Conservation (phyloP, 495 filamentous ascomycete species). For the Penicillium soppii region DNA sequence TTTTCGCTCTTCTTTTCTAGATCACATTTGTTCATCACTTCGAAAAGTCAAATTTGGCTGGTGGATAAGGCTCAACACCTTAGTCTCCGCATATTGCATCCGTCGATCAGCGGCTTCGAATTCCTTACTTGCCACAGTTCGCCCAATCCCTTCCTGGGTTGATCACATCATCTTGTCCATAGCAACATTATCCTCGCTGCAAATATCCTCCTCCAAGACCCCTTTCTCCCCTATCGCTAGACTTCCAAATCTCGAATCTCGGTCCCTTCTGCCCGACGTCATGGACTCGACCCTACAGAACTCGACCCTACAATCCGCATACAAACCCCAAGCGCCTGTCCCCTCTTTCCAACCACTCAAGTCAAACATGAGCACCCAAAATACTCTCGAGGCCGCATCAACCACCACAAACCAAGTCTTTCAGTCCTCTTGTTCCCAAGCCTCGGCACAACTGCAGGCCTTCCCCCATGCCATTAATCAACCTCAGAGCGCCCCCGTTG, state of each 20-base stretch:
- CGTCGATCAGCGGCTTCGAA: constrained; percentile 6
- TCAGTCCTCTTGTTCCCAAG: constrained; percentile 6
- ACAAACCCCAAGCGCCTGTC: constrained; percentile 14
- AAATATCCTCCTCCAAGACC: not conserved
- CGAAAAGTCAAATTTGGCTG: too few relatives aligned
- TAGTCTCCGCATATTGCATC: not conserved
- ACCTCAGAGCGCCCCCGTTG: constrained; percentile 1
- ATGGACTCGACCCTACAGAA: constrained; percentile 26
- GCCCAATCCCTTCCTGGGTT: not conserved
- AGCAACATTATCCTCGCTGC: not conserved
- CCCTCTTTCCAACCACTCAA: constrained; percentile 14
- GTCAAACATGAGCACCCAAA: constrained; percentile 4
- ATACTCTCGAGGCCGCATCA: constrained; percentile 10
- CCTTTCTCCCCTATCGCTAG: not conserved
- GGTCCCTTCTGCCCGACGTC: constrained; percentile 1
- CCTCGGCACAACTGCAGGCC: constrained; percentile 17
- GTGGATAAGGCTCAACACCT: not conserved
- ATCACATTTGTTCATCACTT: not conserved
- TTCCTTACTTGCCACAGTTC: constrained; percentile 6
- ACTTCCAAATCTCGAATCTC: too few relatives aligned
- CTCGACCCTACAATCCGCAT: constrained; percentile 16
- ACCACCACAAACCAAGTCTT: constrained; percentile 13
- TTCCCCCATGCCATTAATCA: constrained; percentile 13
- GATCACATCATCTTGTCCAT: not conserved
- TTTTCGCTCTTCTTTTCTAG: not conserved